phyloP scores from a whole-genome alignment of 1,139 yeast genomes.

The Zygosaccharomyces pseudobailii region DNA sequence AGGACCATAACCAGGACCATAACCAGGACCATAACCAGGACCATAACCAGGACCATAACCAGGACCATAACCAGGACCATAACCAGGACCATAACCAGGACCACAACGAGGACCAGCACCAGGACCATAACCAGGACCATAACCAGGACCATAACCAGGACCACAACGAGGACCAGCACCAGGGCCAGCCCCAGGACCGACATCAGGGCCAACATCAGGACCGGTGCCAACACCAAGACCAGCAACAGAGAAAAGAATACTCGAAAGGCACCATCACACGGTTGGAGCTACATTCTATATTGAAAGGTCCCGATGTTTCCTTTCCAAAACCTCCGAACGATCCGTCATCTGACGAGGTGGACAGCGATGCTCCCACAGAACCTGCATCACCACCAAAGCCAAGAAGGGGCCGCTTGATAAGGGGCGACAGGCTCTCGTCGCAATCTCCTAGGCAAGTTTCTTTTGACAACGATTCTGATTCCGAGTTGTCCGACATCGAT shows the following conservation, averaged over 20 bases:
- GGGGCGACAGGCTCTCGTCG: conserved; percentile 33
- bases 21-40: no score
- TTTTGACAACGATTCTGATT: conserved; percentile 25
- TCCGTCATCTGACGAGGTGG: conserved; percentile 38
- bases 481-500: conserved; percentile 32
- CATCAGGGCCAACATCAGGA: not conserved
- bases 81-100: no score
- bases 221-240: conserved; percentile 5
- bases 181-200: no score
- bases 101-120: no score
- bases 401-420: conserved; percentile 38
- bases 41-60: no score
- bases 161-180: no score
- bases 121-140: no score
- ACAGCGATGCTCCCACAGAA: conserved; percentile 43
- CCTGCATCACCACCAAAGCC: conserved; percentile 42
- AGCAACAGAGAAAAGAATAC: not conserved
- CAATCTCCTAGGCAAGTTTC: conserved; percentile 9
- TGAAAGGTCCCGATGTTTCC: conserved; percentile 11
- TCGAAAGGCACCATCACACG: conserved; percentile 6
- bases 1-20: no score
- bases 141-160: no score
- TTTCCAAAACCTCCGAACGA: not conserved
- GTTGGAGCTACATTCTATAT: conserved; percentile 8
- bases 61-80: no score